A percentile compares a stretch with the other conserved stretches of the same genome.
Conservation (phyloP, 106 monocot species). For the Acanthochlamys bracteata region DNA sequence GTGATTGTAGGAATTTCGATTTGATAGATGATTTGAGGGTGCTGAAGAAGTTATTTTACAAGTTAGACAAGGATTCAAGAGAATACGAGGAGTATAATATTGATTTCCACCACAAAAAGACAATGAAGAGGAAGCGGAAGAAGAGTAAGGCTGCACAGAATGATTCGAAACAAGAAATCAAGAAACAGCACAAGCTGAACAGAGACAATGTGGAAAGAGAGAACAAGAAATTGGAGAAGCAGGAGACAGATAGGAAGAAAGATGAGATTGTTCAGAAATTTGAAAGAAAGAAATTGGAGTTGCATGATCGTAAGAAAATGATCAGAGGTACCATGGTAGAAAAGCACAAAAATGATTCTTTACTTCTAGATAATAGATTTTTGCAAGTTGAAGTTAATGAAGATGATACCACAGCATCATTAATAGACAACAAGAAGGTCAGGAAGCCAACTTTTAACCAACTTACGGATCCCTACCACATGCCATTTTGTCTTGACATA, state of each 20-base stretch:
- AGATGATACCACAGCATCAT: not conserved
- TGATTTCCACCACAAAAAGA: constrained; percentile 35
- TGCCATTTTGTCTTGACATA: constrained; percentile 77
- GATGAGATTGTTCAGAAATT: too few relatives aligned
- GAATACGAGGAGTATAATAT: constrained; percentile 63
- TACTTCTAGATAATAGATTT: not conserved
- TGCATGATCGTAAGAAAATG: not conserved
- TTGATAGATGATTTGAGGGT: constrained; percentile 64
- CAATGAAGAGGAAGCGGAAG: constrained; percentile 13
- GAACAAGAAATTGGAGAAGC: constrained; percentile 3
- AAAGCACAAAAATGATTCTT: not conserved
- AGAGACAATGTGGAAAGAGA: not conserved
- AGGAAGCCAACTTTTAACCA: constrained; percentile 61
- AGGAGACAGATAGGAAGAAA: too few relatives aligned
- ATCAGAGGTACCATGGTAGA: not conserved
- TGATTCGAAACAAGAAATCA: constrained; percentile 16
- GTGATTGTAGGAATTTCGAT: too few relatives aligned
- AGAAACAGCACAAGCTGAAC: constrained; percentile 14
- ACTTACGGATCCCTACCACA: constrained; percentile 66
- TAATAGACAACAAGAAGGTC: constrained; percentile 30
- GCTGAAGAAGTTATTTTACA: constrained; percentile 58
- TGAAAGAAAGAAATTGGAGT: too few relatives aligned
- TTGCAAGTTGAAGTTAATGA: not conserved
- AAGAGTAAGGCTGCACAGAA: constrained; percentile 11
- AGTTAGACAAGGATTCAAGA: constrained; percentile 61